These are phyloP conservation scores for Chaetomium strumarium DNA, from an alignment of 2,329 filamentous ascomycete genomes.

Conservation along the genomic window DNA sequence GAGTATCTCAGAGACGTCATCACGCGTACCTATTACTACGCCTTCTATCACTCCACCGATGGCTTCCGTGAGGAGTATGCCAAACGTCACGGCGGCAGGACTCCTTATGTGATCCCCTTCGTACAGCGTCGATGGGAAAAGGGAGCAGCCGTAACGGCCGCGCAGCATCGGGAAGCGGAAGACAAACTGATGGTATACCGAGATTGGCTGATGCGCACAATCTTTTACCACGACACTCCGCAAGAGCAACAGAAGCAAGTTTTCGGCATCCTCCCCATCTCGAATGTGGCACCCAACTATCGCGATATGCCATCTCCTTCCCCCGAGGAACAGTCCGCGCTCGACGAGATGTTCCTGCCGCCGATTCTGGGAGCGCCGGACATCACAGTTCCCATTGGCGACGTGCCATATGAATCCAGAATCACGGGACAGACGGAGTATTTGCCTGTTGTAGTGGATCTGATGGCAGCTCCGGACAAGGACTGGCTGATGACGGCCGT, in stretches of 20 bases:
- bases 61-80: background rate
- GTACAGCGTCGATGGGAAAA: background rate
- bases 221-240: background rate
- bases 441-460: background rate
- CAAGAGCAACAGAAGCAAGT: background rate
- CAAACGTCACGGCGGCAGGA: background rate
- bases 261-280: background rate
- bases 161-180: background rate
- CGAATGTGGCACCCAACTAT: background rate
- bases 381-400: background rate
- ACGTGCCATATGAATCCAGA: background rate
- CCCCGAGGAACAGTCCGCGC: background rate
- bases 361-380: conserved; percentile 1
- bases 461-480: background rate
- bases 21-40: background rate
- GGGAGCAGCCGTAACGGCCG: background rate
- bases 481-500: background rate
- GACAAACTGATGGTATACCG: background rate
- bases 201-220: background rate
- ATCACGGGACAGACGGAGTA: background rate
- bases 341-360: conserved; percentile 1
- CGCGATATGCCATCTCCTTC: background rate
- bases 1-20: background rate
- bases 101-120: background rate
- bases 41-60: background rate